Conservation (phyloP, 805 yeast species). For the Lipomyces anomalus region DNA sequence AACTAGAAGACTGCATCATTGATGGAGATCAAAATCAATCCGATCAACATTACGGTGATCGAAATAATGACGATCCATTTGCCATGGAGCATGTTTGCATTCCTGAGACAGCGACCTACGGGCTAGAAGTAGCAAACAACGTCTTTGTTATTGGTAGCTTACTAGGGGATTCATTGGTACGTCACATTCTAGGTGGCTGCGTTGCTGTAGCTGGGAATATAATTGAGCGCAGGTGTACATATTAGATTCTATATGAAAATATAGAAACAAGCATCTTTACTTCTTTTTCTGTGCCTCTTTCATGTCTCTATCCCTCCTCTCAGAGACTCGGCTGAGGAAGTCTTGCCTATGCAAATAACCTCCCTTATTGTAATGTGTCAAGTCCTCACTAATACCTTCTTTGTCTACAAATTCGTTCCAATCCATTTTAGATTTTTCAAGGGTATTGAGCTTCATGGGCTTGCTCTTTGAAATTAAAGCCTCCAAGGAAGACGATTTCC, state of each 20-base stretch:
- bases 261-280: constrained; percentile 5
- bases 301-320: constrained; percentile 47
- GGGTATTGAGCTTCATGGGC: constrained; percentile 76
- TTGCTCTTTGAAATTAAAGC: constrained; percentile 30
- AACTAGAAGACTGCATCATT: too few species aligned
- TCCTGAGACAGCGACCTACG: constrained; percentile 13
- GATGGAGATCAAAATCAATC: too few species aligned
- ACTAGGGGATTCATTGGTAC: constrained; percentile 32
- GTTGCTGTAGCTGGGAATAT: constrained; percentile 27
- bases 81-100: constrained; percentile 12
- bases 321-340: constrained; percentile 71
- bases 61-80: constrained; percentile 3
- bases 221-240: background rate
- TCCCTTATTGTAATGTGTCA: constrained; percentile 72
- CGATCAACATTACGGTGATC: too few species aligned
- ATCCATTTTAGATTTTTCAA: constrained; percentile 88
- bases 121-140: constrained; percentile 20
- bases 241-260: background rate
- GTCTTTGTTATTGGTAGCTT: constrained; percentile 31
- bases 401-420: constrained; percentile 94
- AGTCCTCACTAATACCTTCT: constrained; percentile 76
- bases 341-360: constrained; percentile 91
- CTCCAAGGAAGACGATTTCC: constrained; percentile 18
- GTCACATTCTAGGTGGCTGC: constrained; percentile 30
- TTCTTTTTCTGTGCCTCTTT: constrained; percentile 37